Percentiles rank a stretch among this genome's conserved stretches.
phyloP scores from a whole-genome alignment of 768 basidiomycete genomes.

The Neoboletus subvelutipes region DNA sequence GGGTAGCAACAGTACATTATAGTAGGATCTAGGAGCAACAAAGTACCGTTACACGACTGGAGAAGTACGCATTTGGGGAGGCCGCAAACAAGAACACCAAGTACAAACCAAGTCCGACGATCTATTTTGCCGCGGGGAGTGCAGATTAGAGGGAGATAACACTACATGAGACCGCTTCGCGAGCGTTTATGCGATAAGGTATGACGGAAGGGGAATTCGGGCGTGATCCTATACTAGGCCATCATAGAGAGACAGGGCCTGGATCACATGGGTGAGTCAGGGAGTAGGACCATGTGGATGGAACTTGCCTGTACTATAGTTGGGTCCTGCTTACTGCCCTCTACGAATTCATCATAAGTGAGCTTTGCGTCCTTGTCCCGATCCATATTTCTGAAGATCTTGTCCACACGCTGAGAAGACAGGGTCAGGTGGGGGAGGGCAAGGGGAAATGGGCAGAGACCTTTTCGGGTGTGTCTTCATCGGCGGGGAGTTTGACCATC shows the following conservation, averaged over 20 bases:
- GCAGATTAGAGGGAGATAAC: slow-evolving; percentile 31
- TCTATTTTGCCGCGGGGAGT: slow-evolving; percentile 10
- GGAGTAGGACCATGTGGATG: slow-evolving; percentile 6
- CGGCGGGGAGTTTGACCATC: slow-evolving; percentile 97
- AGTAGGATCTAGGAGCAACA: slow-evolving; percentile 16
- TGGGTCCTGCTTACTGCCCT: slow-evolving; percentile 98
- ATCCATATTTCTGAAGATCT: slow-evolving; percentile 99
- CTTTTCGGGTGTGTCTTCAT: slow-evolving; percentile 99
- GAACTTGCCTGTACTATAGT: slow-evolving; percentile 90
- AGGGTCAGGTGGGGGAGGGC: slow-evolving; percentile 14
- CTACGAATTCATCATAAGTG: slow-evolving; percentile 96
- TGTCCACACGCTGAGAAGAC: slow-evolving; percentile 81
- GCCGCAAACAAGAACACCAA: slow-evolving; percentile 11
- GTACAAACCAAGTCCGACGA: slow-evolving; percentile 15
- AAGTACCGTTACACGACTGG: slow-evolving; percentile 26
- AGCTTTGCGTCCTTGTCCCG: slow-evolving; percentile 89
- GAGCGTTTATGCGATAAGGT: slow-evolving; percentile 26
- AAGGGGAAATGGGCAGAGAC: slow-evolving; percentile 37
- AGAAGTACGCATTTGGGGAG: slow-evolving; percentile 26
- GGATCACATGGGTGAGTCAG: slow-evolving; percentile 20
- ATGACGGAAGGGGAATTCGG: slow-evolving; percentile 5
- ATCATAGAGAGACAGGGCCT: slow-evolving; percentile 95
- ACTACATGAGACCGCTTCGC: slow-evolving; percentile 20
- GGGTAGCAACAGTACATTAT: slow-evolving; percentile 25
- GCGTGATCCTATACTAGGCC: slow-evolving; percentile 69